These are phyloP conservation scores for Wakefieldia striispora DNA, from an alignment of 768 basidiomycete genomes.

Conservation along the genomic window DNA sequence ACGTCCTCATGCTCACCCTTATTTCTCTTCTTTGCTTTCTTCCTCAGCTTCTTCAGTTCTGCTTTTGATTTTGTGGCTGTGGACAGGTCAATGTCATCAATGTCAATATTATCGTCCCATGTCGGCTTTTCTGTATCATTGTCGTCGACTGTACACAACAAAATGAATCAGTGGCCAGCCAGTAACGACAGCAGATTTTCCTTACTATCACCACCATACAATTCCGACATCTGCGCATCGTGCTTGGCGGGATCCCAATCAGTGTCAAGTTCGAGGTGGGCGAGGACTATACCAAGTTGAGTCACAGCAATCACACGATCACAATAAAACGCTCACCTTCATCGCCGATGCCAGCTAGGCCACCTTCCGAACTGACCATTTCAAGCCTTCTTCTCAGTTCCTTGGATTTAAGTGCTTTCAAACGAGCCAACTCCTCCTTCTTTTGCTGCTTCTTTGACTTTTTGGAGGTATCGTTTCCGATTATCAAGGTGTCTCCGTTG, in stretches of 20 bases:
- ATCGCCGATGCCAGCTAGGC: slow-evolving; percentile 36
- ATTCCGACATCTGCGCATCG: slow-evolving; percentile 74
- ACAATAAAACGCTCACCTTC: slow-evolving; percentile 24
- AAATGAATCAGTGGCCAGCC: neutral
- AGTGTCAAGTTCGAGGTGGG: slow-evolving; percentile 79
- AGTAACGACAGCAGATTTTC: slow-evolving; percentile 10
- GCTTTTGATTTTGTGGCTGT: slow-evolving; percentile 32
- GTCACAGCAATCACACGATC: neutral
- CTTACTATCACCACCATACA: slow-evolving; percentile 59
- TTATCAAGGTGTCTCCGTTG: slow-evolving; percentile 32
- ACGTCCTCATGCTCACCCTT: slow-evolving; percentile 39
- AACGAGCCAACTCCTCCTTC: slow-evolving; percentile 75
- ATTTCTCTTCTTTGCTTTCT: slow-evolving; percentile 48
- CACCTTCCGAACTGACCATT: slow-evolving; percentile 68
- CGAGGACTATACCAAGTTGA: slow-evolving; percentile 44
- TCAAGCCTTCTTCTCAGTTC: slow-evolving; percentile 78
- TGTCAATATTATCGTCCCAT: slow-evolving; percentile 91
- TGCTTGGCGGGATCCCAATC: slow-evolving; percentile 91
- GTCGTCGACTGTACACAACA: slow-evolving; percentile 24
- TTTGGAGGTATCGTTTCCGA: slow-evolving; percentile 59
- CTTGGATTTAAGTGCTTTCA: slow-evolving; percentile 83
- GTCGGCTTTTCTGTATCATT: slow-evolving; percentile 65
- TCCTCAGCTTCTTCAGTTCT: slow-evolving; percentile 37
- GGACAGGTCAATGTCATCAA: slow-evolving; percentile 56
- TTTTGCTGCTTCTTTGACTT: slow-evolving; percentile 21